These are phyloP conservation scores for Cucumis variabilis DNA, from an alignment of 331 rosid genomes.

Conservation along the genomic window DNA sequence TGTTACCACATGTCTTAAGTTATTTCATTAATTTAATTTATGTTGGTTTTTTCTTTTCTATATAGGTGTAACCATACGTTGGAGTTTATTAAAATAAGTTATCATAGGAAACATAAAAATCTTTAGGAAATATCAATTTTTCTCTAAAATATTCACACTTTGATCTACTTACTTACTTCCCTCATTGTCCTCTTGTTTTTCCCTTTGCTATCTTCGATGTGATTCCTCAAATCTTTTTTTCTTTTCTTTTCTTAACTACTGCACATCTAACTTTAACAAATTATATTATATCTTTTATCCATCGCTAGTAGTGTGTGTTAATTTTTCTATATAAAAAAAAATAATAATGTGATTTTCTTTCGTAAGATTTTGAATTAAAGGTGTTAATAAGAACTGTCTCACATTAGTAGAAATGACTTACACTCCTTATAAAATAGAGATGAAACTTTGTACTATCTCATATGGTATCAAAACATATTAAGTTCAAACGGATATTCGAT, in stretches of 20 bases:
- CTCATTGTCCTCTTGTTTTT: neutral
- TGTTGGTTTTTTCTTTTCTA: no score
- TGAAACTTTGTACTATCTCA: no score
- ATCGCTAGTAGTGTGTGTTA: neutral
- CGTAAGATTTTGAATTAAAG: no score
- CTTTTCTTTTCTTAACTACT: neutral
- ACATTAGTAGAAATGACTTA: no score
- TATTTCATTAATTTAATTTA: neutral
- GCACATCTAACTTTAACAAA: neutral
- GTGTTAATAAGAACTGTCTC: no score
- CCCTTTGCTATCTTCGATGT: neutral
- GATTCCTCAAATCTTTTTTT: neutral
- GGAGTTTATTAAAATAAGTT: neutral
- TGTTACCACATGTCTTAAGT: neutral
- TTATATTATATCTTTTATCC: neutral
- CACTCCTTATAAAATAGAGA: no score
- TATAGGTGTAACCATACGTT: neutral
- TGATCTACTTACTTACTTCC: neutral
- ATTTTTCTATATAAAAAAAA: no score
- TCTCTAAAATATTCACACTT: slow-evolving; percentile 24
- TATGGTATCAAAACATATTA: no score
- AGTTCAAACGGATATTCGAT: no score
- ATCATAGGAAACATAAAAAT: slow-evolving; percentile 48
- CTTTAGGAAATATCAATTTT: slow-evolving; percentile 39
- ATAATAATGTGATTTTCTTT: no score